Percentiles rank a stretch among this genome's conserved stretches.
Evolutionary conservation across 257 asterid genomes (phyloP).

Genomic region (Nicotiana sylvestris): DNA sequence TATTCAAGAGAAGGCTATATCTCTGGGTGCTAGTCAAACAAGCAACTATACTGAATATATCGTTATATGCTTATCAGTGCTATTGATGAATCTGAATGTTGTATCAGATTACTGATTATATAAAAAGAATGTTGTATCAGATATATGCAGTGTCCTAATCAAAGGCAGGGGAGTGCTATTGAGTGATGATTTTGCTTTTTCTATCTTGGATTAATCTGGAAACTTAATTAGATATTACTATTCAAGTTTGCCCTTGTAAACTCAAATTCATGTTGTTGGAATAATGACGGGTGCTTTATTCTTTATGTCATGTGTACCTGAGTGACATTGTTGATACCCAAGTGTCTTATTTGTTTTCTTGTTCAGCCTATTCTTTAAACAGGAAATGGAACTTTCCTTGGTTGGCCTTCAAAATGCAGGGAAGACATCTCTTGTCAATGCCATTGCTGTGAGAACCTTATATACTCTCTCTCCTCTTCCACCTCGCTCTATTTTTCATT

Average conservation of each 20-base stretch:
- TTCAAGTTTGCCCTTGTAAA: background rate
- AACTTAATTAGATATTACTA: background rate
- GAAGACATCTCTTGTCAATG: slow-evolving; percentile 88
- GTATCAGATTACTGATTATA: background rate
- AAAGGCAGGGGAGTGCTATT: background rate
- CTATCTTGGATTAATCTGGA: background rate
- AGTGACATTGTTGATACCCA: background rate
- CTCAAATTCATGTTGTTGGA: slow-evolving; percentile 2
- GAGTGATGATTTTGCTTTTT: background rate
- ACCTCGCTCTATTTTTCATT: background rate
- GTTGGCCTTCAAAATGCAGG: slow-evolving; percentile 92
- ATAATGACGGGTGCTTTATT: background rate
- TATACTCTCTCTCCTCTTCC: background rate
- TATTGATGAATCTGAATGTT: background rate
- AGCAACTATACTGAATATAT: background rate
- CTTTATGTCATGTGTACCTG: background rate
- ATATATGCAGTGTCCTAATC: background rate
- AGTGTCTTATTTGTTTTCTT: background rate
- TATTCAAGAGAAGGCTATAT: background rate
- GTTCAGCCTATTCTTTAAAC: slow-evolving; percentile 82
- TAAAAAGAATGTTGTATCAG: background rate
- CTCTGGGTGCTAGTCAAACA: background rate
- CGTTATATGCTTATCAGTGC: background rate
- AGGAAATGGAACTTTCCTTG: slow-evolving; percentile 93
- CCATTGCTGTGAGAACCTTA: slow-evolving; percentile 64